Conservation (phyloP, 2,329 filamentous ascomycete genomes). For the Colletotrichum lentis region DNA sequence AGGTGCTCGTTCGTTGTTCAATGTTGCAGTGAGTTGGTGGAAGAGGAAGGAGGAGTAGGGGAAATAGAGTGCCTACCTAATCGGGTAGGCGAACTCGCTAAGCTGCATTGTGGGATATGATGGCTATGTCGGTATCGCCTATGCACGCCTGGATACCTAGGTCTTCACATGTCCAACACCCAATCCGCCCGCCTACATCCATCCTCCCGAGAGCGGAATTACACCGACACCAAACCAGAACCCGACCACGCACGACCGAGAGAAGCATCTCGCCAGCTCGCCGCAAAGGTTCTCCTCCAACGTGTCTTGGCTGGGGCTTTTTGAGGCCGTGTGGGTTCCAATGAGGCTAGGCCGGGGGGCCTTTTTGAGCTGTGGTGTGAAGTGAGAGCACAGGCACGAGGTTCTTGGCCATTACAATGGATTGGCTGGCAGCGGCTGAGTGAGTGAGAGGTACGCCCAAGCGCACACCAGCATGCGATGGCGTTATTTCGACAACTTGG, state of each 20-base stretch:
- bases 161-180: neutral
- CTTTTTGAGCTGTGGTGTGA: constrained; percentile 1
- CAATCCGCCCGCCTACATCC: neutral
- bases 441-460: neutral
- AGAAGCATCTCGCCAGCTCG: neutral
- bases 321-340: constrained; percentile 10
- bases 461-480: neutral
- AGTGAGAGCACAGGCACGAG: neutral
- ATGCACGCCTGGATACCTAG: neutral
- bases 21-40: neutral
- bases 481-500: neutral
- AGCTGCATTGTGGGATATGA: neutral
- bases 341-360: neutral
- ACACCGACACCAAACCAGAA: neutral
- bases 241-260: neutral
- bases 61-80: constrained; percentile 26
- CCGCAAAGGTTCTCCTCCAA: constrained; percentile 15
- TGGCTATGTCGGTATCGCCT: neutral
- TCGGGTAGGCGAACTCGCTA: constrained; percentile 17
- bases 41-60: constrained; percentile 14
- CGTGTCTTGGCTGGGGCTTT: constrained; percentile 25
- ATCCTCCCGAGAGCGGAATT: too few species aligned
- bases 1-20: neutral
- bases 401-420: neutral
- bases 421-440: neutral